Conservation (phyloP, 2,329 filamentous ascomycete genomes). For the Cladosporium sp. region DNA sequence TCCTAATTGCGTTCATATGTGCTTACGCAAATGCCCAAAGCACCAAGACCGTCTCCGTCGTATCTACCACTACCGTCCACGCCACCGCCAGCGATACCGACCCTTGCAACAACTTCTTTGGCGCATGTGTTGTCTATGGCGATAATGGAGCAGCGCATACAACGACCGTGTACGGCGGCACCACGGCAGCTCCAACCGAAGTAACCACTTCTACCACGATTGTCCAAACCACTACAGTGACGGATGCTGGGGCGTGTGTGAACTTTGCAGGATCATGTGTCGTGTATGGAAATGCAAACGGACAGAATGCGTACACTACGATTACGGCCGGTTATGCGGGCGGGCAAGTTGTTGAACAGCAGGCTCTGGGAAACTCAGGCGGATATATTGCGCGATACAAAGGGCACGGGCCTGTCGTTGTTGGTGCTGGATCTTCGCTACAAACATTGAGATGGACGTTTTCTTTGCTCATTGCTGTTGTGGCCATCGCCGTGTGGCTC, state of each 20-base stretch:
- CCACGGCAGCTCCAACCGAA: neutral
- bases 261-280: neutral
- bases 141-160: conserved; percentile 1
- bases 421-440: neutral
- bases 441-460: neutral
- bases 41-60: conserved; percentile 1
- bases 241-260: neutral
- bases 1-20: neutral
- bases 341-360: neutral
- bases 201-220: conserved; percentile 2
- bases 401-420: neutral
- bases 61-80: neutral
- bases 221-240: neutral
- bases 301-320: neutral
- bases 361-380: neutral
- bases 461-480: neutral
- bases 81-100: neutral
- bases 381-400: conserved; percentile 1
- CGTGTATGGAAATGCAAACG: neutral
- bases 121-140: conserved; percentile 7
- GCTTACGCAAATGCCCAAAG: neutral
- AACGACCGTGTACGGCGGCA: neutral
- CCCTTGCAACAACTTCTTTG: conserved; percentile 6
- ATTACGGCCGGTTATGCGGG: neutral
- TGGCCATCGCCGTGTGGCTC: neutral